Evolutionary conservation across 1,284 basidiomycete genomes (phyloP), one percentile per base, ranked within the genome.

Genomic region (Boletus subluridellus): DNA sequence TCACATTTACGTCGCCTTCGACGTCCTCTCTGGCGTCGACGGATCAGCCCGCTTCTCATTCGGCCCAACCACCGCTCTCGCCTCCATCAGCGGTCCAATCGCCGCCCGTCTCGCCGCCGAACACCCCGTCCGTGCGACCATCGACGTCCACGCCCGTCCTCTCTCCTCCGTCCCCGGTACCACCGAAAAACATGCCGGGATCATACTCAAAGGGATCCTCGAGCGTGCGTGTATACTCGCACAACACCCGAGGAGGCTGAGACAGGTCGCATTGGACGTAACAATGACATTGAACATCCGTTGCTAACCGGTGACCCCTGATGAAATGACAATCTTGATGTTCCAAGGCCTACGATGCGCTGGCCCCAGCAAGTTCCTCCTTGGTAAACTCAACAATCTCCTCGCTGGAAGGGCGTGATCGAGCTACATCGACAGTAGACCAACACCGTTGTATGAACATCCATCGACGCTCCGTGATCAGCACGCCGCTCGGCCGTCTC

Each of bases 21-120:
- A 73, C 48, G 66, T 46, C 0, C 69, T 72, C 37, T 69, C 64
- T 17, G 72, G 67, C 30, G 71, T 73, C 41, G 70, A 72, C 8
- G 70, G 70, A 3, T 74, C 70, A 14, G 73, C 73, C 2, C 71
- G 73, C 38, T 72, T 72, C 35, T 63, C 70, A 0, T 67, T 73
- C 41, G 60, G 58, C 4, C 8, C 76, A 28, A 80, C 80, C 6
- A 63, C 73, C 50, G 80, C 83, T 2, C 71, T 91, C 30, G 82
- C 86, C 8, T 90, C 89, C 7, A 70, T 90, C 34, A 89, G 88
- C 10, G 89, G 90, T 0, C 90, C 90, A n/a, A 85, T 90, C 46
- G 21, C 21, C 21, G 21, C 21, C 21, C 21, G 21, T 21, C 21
- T 21, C 21, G 21, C 21, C 21, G 21, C 79, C 17, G 90, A 92